phyloP scores from a whole-genome alignment of 768 basidiomycete genomes.

The Agaricus subrufescens region DNA sequence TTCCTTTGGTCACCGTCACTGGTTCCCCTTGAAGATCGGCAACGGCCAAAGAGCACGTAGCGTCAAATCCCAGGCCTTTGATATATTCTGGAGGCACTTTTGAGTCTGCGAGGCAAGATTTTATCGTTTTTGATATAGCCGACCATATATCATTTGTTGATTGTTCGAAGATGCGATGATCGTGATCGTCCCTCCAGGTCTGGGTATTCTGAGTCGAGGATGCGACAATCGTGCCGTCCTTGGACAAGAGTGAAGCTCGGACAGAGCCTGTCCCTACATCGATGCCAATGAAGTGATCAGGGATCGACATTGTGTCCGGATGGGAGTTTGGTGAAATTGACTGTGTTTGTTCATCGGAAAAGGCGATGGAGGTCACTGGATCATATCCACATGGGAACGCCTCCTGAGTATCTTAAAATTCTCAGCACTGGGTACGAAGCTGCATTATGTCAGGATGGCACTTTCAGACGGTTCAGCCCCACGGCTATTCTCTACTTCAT shows the following conservation, averaged over 20 bases:
- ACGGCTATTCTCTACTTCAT: too few relatives aligned
- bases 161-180: constrained; percentile 96
- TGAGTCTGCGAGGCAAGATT: constrained; percentile 55
- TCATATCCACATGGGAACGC: not conserved
- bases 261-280: constrained; percentile 95
- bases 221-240: constrained; percentile 65
- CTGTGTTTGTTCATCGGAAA: constrained; percentile 1
- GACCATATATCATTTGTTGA: constrained; percentile 88
- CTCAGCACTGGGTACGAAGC: too few relatives aligned
- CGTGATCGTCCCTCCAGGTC: constrained; percentile 79
- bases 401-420: too few relatives aligned
- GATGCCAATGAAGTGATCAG: constrained; percentile 63
- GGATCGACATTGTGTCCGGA: constrained; percentile 25
- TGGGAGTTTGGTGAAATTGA: not conserved
- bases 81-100: constrained; percentile 42
- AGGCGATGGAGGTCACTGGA: constrained; percentile 5
- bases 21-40: constrained; percentile 70
- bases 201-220: constrained; percentile 78
- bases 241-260: constrained; percentile 75
- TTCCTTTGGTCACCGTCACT: constrained; percentile 67
- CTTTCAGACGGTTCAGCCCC: too few relatives aligned
- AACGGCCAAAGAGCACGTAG: constrained; percentile 94
- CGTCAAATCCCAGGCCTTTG: constrained; percentile 91
- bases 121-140: constrained; percentile 57
- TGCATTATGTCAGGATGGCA: too few relatives aligned